These are phyloP conservation scores for Terfezia boudieri DNA, from an alignment of 495 filamentous ascomycete genomes.

Conservation along the genomic window DNA sequence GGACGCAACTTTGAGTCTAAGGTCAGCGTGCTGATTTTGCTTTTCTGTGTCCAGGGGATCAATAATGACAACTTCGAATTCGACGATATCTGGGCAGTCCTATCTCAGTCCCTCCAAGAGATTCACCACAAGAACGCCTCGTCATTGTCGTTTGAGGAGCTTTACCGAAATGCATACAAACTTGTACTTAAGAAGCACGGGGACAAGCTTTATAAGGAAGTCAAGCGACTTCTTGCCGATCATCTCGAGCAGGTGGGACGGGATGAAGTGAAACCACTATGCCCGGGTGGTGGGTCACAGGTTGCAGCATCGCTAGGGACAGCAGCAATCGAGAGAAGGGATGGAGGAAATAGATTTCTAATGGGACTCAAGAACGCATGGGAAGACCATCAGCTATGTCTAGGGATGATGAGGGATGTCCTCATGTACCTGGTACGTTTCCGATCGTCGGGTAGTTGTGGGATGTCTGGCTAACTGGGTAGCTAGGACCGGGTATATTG, in stretches of 20 bases:
- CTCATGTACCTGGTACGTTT: slow-evolving; percentile 79
- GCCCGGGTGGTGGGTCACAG: slow-evolving; percentile 18
- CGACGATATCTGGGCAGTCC: slow-evolving; percentile 54
- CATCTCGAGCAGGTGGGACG: slow-evolving; percentile 14
- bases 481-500: slow-evolving; percentile 49
- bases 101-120: slow-evolving; percentile 50
- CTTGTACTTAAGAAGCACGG: slow-evolving; percentile 79
- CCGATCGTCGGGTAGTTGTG: background rate
- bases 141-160: slow-evolving; percentile 72
- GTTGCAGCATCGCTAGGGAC: slow-evolving; percentile 27
- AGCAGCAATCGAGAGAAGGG: slow-evolving; percentile 49
- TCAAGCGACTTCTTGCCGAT: slow-evolving; percentile 41
- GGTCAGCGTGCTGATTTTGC: slow-evolving; percentile 1
- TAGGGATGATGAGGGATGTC: slow-evolving; percentile 96
- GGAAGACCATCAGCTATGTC: slow-evolving; percentile 72
- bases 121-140: slow-evolving; percentile 90
- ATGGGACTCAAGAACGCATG: slow-evolving; percentile 51
- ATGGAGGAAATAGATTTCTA: slow-evolving; percentile 67
- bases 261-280: slow-evolving; percentile 20
- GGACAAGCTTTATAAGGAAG: slow-evolving; percentile 55
- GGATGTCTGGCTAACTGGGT: no score
- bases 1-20: background rate
- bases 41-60: slow-evolving; percentile 26
- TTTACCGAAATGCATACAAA: slow-evolving; percentile 90
- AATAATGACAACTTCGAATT: slow-evolving; percentile 43